These are phyloP conservation scores for Fonsecaea monophora DNA, from an alignment of 2,329 filamentous ascomycete genomes.

Conservation along the genomic window DNA sequence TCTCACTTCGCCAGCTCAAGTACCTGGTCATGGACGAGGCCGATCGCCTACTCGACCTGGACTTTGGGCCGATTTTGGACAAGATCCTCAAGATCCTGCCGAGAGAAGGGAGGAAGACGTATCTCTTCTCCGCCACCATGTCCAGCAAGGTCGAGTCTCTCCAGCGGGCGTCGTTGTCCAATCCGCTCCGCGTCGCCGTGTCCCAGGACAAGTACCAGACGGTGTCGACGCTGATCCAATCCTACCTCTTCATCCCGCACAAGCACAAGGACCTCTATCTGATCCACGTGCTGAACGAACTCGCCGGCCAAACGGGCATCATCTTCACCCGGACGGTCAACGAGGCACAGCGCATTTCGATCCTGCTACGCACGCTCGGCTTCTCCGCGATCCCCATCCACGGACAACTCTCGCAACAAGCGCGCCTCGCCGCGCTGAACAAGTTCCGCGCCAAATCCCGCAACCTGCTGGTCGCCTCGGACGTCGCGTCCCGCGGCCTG, in stretches of 20 bases:
- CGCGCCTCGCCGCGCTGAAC: conserved; percentile 83
- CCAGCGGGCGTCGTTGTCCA: conserved; percentile 84
- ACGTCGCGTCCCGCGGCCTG: conserved; percentile 86
- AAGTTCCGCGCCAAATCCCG: conserved; percentile 85
- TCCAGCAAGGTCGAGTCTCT: conserved; percentile 90
- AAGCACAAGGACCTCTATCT: conserved; percentile 90
- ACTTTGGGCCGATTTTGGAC: conserved; percentile 90
- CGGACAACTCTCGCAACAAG: conserved; percentile 86
- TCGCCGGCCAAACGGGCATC: conserved; percentile 83
- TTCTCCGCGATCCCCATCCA: conserved; percentile 92
- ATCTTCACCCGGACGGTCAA: conserved; percentile 92
- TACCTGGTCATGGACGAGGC: conserved; percentile 96
- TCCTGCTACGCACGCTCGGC: conserved; percentile 81
- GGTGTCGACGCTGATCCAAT: conserved; percentile 84
- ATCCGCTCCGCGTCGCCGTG: conserved; percentile 83
- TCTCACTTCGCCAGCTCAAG: conserved; percentile 79
- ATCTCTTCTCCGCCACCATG: conserved; percentile 93
- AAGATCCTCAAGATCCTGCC: conserved; percentile 92
- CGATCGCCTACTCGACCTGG: conserved; percentile 87
- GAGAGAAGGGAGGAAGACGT: conserved; percentile 74
- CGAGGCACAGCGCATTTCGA: conserved; percentile 84
- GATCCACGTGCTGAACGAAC: conserved; percentile 84
- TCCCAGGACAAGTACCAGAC: conserved; percentile 87
- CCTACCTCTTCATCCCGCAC: conserved; percentile 84
- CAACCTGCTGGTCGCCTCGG: conserved; percentile 88